Evolutionary conservation across 2,329 filamentous ascomycete species (phyloP), one percentile per base, ranked within the genome.

Genomic region (Ophiocordyceps robertsii): DNA sequence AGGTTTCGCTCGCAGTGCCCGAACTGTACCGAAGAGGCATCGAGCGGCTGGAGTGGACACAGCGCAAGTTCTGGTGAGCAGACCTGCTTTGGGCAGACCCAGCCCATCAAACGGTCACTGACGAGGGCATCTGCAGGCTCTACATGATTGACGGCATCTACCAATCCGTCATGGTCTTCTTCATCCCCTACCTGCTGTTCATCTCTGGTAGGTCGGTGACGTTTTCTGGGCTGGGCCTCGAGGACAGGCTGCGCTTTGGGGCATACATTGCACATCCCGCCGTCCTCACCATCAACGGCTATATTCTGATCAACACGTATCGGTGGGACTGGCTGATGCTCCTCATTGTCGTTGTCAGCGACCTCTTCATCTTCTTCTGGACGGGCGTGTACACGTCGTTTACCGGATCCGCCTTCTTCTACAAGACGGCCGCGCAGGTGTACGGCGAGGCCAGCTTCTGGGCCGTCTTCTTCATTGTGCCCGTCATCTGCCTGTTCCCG

Each of bases 251-350:
- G 48, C 80, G 89, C 50, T 82, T 98, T 55, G 92, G 92, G 54
- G 76, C 86, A 42, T 93, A 92, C 60, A 78, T 95, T 52, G 88
- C 81, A 3, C 86, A 85, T 44, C 84, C 85, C 13, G 80, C 86
- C 7, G 81, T 98, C 45, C 67, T 94, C 51, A 82, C 86, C 35
- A 93, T 95, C 69, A 98, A 98, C 62, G 68, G 82, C 45, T 98
- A 96, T 67, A 86, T 98, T 51, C 69, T 98, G 49, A 80, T 96
- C 67, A 98, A 98, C 64, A 93, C 85, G 1, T 96, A 95, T 62
- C 79, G 90, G 46, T 98, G 92, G 92, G 92, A 98, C 61, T 98
- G 90, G 90, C 70, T 98, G 54, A 93, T 93, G 65, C 64, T 89
- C 19, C 68, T 95, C 45, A 82, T 95, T 47, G 82, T 93, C 41